phyloP scores from a whole-genome alignment of 2,329 filamentous ascomycete species.

The Aspergillus sp. region DNA sequence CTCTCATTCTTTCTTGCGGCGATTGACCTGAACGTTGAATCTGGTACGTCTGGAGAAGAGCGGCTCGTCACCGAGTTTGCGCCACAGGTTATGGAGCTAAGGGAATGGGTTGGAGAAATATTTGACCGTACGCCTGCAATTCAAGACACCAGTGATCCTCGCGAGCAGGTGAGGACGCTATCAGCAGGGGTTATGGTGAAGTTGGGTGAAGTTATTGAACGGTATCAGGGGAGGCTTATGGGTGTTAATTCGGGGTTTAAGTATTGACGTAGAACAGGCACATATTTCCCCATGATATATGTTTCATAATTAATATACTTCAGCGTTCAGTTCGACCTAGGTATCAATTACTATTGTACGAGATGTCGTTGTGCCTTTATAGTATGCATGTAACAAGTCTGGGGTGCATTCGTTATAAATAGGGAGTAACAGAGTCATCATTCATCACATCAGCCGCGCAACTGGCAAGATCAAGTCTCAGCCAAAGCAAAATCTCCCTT shows the following conservation, averaged over 20 bases:
- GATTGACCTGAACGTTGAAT: conserved; percentile 70
- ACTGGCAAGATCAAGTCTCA: conserved; percentile 16
- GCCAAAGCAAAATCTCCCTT: conserved; percentile 58
- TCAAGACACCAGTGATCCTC: conserved; percentile 50
- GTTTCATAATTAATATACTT: neutral
- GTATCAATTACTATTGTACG: neutral
- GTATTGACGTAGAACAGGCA: conserved; percentile 24
- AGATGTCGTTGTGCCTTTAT: neutral
- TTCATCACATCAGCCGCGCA: neutral
- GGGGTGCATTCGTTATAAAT: neutral
- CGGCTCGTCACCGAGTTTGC: conserved; percentile 72
- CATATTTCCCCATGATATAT: neutral
- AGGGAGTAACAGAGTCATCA: neutral
- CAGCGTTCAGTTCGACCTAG: neutral
- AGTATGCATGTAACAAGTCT: neutral
- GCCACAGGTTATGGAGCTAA: conserved; percentile 77
- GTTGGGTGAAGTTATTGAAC: conserved; percentile 77
- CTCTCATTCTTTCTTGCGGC: conserved; percentile 77
- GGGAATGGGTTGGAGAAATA: conserved; percentile 78
- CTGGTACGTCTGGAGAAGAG: conserved; percentile 56
- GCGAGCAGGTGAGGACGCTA: conserved; percentile 50
- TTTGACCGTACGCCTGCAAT: conserved; percentile 60
- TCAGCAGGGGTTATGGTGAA: conserved; percentile 81
- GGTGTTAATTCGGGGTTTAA: conserved; percentile 61
- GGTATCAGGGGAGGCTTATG: conserved; percentile 73